Evolutionary conservation across 176 grass and related monocot genomes (phyloP).

Genomic region (Hordeum marinum): DNA sequence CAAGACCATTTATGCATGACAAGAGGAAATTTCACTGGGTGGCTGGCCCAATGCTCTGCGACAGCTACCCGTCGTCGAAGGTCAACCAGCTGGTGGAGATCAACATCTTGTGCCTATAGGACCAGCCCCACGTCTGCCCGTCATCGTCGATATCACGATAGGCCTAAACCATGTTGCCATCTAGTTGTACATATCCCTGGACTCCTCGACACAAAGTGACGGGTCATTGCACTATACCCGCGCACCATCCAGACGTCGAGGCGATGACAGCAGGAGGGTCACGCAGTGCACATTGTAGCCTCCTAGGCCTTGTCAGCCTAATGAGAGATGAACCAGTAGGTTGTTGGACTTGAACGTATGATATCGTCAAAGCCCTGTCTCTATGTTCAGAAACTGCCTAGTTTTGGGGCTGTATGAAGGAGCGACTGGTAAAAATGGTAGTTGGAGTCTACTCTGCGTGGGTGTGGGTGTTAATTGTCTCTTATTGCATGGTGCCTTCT

Average conservation of each 20-base stretch:
- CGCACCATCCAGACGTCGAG: constrained; percentile 53
- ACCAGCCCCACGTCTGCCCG: constrained; percentile 78
- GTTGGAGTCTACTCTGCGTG: too few relatives aligned
- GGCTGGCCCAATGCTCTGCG: constrained; percentile 57
- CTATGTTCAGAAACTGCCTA: too few relatives aligned
- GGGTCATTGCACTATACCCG: constrained; percentile 21
- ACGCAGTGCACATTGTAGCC: constrained; percentile 15
- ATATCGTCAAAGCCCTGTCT: too few relatives aligned
- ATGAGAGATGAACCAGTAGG: not conserved
- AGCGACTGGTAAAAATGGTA: too few relatives aligned
- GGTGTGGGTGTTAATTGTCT: too few relatives aligned
- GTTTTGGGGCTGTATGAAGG: too few relatives aligned
- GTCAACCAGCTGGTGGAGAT: constrained; percentile 80
- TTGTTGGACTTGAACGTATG: too few relatives aligned
- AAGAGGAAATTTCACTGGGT: constrained; percentile 56
- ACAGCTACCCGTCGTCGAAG: constrained; percentile 45
- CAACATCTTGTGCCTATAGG: constrained; percentile 84
- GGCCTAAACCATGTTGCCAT: constrained; percentile 67
- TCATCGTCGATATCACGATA: constrained; percentile 59
- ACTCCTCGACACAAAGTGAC: constrained; percentile 8
- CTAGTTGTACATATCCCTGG: constrained; percentile 33
- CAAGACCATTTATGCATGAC: constrained; percentile 66
- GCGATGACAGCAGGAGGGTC: constrained; percentile 15
- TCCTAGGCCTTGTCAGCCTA: not conserved
- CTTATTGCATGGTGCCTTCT: too few relatives aligned